phyloP scores from a whole-genome alignment of 2,329 filamentous ascomycete genomes.

The Orbilia oligospora region DNA sequence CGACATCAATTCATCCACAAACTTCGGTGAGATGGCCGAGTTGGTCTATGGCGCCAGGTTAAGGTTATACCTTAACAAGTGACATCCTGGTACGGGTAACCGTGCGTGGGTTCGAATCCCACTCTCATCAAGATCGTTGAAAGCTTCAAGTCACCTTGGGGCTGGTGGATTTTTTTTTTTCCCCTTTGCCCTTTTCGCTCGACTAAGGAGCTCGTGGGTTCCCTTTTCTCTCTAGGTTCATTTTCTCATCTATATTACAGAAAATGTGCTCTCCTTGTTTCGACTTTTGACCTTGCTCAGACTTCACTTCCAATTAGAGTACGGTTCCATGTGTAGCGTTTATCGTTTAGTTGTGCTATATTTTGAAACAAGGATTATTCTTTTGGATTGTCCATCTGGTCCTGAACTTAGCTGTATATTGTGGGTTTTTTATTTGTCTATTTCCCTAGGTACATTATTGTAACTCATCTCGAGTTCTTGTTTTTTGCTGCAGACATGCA shows the following conservation, averaged over 20 bases:
- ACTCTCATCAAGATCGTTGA: conserved; percentile 59
- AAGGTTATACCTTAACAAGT: conserved; percentile 60
- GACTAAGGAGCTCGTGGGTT: background rate
- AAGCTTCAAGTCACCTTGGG: conserved; percentile 2
- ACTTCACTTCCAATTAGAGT: too few species aligned
- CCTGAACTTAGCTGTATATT: too few species aligned
- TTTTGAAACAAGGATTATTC: too few species aligned
- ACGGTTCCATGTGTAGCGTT: too few species aligned
- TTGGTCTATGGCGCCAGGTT: conserved; percentile 62
- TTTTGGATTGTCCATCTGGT: too few species aligned
- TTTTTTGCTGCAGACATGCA: too few species aligned
- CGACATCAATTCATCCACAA: conserved; percentile 48
- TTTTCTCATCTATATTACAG: background rate
- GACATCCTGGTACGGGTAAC: conserved; percentile 61
- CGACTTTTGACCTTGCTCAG: too few species aligned
- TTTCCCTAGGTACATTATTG: too few species aligned
- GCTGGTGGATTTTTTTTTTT: conserved; percentile 27
- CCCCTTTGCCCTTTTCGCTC: background rate
- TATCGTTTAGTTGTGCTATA: too few species aligned
- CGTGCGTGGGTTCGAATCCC: conserved; percentile 61
- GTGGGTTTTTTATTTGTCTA: too few species aligned
- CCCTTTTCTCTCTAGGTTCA: background rate
- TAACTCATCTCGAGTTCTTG: too few species aligned
- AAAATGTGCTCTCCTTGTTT: background rate
- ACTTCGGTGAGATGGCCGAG: conserved; percentile 61